phyloP scores from a whole-genome alignment of 495 filamentous ascomycete genomes.

The Amphirosellinia nigrospora region DNA sequence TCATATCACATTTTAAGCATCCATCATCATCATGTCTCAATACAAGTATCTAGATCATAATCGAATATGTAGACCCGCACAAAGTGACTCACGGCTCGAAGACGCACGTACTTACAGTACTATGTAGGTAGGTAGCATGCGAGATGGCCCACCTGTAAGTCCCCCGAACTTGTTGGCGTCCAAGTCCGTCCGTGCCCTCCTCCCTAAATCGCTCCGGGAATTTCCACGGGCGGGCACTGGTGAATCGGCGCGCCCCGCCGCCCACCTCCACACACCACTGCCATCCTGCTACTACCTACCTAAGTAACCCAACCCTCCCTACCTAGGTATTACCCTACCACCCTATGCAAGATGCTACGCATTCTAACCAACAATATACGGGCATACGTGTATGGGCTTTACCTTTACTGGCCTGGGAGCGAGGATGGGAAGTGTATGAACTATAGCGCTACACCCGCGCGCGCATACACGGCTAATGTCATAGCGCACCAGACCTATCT shows the following conservation, averaged over 20 bases:
- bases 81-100: conserved; percentile 11
- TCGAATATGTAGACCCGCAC: not conserved
- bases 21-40: not conserved
- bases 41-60: not conserved
- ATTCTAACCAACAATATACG: not conserved
- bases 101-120: too few relatives aligned
- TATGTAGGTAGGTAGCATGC: too few relatives aligned
- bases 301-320: not conserved
- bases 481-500: not conserved
- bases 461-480: not conserved
- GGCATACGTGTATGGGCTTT: not conserved
- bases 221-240: not conserved
- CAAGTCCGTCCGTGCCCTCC: not conserved
- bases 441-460: not conserved
- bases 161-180: not conserved
- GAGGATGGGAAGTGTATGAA: not conserved
- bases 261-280: not conserved
- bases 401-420: not conserved
- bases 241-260: conserved; percentile 16
- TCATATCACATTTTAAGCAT: too few relatives aligned
- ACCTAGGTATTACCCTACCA: not conserved
- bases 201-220: not conserved
- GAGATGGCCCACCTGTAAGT: conserved; percentile 8
- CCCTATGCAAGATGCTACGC: not conserved
- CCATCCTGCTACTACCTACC: not conserved